Evolutionary conservation across 805 yeast genomes (phyloP), one percentile per base, ranked within the genome.

Genomic region (Sugiyamaella americana): DNA sequence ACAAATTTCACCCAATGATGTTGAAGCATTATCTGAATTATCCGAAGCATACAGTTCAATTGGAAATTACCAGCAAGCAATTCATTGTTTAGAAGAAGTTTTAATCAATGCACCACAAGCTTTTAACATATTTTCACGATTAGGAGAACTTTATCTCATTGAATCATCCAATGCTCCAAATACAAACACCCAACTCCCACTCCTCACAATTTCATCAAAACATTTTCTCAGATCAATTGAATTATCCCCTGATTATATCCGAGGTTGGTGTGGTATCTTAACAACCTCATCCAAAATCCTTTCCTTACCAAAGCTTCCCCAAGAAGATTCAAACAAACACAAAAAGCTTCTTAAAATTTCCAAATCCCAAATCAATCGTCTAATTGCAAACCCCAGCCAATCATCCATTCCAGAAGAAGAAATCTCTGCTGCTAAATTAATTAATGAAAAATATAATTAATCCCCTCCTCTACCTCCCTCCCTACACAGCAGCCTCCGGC

Each of bases 11-110:
- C 96, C 97, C 1, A 62, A 81, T 18, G 98, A 93, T 62, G 68
- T 76, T 2, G 80, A 83, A 52, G 68, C 84, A 1, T 87, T 95
- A 95, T 72, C 79, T 41, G 95, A 86, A 63, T 69, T 88, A 46
- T 83, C 80, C 2, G 77, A 78, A 32, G 68, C 75, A n/a, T 91
- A 91, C 60, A 64, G 64, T 20, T 61, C 67, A 11, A 51, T 73
- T 5, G 88, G 88, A 1, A 79, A 80, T 58, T 80, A 75, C 53
- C 82, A 78, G 30, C 79, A 80, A 55, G 82, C 93, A 0, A 72
- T 84, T 4, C 78, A 73, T 60, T 72, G 86, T 46, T 72, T 75
- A 22, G 79, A 85, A 58, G 96, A 91, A 59, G 76, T 85, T 1
- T 63, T 89, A 13, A 58, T 85, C 29, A 71, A 76, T 20, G 73